A percentile compares a stretch with the other conserved stretches of the same genome.
These are phyloP conservation scores for Quercus wislizeni DNA, from an alignment of 306 rosid species.

Conservation along the genomic window DNA sequence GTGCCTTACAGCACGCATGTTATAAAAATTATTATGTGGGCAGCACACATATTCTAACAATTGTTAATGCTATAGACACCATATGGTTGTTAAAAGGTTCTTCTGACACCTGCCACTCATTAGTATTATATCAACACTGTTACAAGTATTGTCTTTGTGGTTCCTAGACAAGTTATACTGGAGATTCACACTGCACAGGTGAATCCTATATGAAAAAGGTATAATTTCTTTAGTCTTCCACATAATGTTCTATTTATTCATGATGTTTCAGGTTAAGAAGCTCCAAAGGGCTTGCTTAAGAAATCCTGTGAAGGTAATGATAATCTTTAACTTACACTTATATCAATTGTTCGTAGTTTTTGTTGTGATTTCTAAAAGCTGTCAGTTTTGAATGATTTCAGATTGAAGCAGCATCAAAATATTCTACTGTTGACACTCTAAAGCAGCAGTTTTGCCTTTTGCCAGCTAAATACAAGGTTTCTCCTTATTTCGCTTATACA, in stretches of 20 bases:
- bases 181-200: no score
- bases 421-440: slow-evolving; percentile 88
- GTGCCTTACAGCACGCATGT: no score
- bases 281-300: slow-evolving; percentile 88
- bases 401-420: slow-evolving; percentile 88
- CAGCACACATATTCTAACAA: no score
- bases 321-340: neutral
- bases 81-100: no score
- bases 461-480: slow-evolving; percentile 81
- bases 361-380: neutral
- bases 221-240: neutral
- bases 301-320: slow-evolving; percentile 86
- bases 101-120: no score
- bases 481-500: neutral
- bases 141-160: no score
- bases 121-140: no score
- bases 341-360: neutral
- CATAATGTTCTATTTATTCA: neutral
- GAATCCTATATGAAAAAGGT: neutral
- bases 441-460: slow-evolving; percentile 75
- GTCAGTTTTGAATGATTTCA: slow-evolving; percentile 32
- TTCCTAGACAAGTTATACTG: no score
- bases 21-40: no score
- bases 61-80: no score
- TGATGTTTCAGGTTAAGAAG: slow-evolving; percentile 67